Conservation (phyloP, 2,329 filamentous ascomycete genomes). For the Rutstroemia sp. region DNA sequence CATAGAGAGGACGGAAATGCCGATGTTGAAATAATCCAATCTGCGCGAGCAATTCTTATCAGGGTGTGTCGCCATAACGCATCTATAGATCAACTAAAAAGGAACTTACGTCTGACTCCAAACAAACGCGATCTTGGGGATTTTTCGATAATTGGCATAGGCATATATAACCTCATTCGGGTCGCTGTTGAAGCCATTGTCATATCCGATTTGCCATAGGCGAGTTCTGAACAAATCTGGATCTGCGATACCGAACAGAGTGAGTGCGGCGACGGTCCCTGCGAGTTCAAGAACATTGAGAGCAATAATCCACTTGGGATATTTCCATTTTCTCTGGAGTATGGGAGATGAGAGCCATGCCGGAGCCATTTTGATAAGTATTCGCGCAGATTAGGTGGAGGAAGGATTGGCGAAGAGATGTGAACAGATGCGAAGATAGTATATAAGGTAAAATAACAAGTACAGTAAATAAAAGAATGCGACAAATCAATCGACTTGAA, state of each 20-base stretch:
- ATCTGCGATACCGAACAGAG: slow-evolving; percentile 66
- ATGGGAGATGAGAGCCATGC: slow-evolving; percentile 4
- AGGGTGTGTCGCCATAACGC: neutral
- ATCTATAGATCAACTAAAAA: neutral
- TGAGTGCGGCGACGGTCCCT: slow-evolving; percentile 56
- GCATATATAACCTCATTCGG: slow-evolving; percentile 64
- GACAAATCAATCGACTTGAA: neutral
- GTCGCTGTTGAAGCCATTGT: slow-evolving; percentile 67
- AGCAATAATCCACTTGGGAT: slow-evolving; percentile 37
- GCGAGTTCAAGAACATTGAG: slow-evolving; percentile 60
- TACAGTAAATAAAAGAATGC: neutral
- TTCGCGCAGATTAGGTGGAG: neutral
- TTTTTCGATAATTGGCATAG: slow-evolving; percentile 60
- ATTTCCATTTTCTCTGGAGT: slow-evolving; percentile 36
- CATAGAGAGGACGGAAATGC: slow-evolving; percentile 66
- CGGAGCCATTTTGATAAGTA: neutral
- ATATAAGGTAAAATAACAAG: neutral
- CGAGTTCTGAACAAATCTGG: slow-evolving; percentile 65
- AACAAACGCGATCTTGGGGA: slow-evolving; percentile 57
- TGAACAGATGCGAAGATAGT: neutral
- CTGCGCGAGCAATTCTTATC: slow-evolving; percentile 36
- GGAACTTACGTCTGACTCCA: slow-evolving; percentile 64
- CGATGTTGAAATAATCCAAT: slow-evolving; percentile 68
- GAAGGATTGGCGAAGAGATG: neutral
- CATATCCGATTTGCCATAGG: slow-evolving; percentile 65